Percentiles rank a stretch among this genome's conserved stretches.
These are phyloP conservation scores for Starmerella etchellsii DNA, from an alignment of 805 yeast species.

Conservation along the genomic window DNA sequence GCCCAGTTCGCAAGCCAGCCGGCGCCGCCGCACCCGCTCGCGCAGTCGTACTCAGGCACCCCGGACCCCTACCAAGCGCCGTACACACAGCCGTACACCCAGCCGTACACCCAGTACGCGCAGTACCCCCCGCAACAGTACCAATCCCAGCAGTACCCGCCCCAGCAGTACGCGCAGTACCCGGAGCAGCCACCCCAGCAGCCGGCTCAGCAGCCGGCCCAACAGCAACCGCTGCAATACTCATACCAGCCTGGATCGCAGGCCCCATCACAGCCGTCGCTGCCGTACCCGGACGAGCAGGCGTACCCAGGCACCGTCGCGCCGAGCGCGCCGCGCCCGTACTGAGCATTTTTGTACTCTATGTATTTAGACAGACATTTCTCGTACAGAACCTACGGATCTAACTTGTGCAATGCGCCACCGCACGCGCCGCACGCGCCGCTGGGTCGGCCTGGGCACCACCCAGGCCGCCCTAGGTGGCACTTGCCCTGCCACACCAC, in stretches of 20 bases:
- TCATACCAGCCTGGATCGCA: neutral
- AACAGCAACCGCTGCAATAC: constrained; percentile 1
- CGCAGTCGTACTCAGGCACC: neutral
- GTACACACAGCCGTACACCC: neutral
- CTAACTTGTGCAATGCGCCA: too few species aligned
- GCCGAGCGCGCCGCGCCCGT: neutral
- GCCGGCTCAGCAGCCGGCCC: constrained; percentile 3
- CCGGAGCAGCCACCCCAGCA: neutral
- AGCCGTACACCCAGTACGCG: constrained; percentile 2
- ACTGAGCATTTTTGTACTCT: too few species aligned
- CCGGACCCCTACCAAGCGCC: too few species aligned
- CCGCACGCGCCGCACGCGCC: too few species aligned
- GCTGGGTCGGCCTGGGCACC: too few species aligned
- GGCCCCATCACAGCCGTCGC: too few species aligned
- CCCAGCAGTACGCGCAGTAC: neutral
- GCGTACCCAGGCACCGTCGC: neutral
- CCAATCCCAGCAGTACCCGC: neutral
- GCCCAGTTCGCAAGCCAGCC: neutral
- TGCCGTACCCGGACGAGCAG: constrained; percentile 8
- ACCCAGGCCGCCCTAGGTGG: too few species aligned
- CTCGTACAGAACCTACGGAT: too few species aligned
- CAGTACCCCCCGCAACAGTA: neutral
- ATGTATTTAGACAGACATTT: too few species aligned
- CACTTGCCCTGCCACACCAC: too few species aligned
- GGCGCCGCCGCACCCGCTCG: constrained; percentile 1